These are phyloP conservation scores for Russula abietina DNA, from an alignment of 768 basidiomycete species.

Conservation along the genomic window DNA sequence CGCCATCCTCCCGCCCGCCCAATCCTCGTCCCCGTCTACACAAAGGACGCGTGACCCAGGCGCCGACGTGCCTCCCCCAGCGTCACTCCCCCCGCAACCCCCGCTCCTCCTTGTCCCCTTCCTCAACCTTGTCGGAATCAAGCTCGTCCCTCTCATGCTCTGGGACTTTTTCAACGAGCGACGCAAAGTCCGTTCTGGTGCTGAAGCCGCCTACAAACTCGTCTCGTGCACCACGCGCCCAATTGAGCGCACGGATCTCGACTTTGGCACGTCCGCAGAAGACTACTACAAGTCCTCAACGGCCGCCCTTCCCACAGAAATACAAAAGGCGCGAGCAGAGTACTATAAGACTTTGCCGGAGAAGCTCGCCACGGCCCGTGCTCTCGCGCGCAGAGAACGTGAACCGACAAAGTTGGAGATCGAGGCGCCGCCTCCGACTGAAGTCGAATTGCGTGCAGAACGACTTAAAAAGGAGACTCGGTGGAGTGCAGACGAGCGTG, in stretches of 20 bases:
- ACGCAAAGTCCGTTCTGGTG: constrained; percentile 69
- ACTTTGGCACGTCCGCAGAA: constrained; percentile 68
- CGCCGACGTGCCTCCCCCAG: constrained; percentile 44
- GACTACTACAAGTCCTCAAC: constrained; percentile 61
- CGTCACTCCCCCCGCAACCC: constrained; percentile 62
- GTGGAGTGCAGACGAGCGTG: constrained; percentile 75
- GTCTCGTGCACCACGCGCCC: constrained; percentile 59
- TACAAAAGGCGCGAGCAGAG: constrained; percentile 60
- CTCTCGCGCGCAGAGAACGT: constrained; percentile 63
- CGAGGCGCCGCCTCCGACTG: constrained; percentile 73
- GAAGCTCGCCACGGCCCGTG: constrained; percentile 66
- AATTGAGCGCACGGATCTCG: constrained; percentile 53
- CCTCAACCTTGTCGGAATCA: constrained; percentile 71
- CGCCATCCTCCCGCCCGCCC: constrained; percentile 27
- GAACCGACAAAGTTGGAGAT: constrained; percentile 84
- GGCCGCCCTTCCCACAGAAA: constrained; percentile 45
- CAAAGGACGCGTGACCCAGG: constrained; percentile 27
- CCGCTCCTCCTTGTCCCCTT: constrained; percentile 75
- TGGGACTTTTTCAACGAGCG: constrained; percentile 91
- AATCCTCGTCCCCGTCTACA: constrained; percentile 23
- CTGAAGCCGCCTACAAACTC: constrained; percentile 73
- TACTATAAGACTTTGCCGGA: constrained; percentile 70
- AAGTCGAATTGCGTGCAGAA: constrained; percentile 84
- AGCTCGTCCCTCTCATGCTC: constrained; percentile 82
- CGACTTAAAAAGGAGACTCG: constrained; percentile 81